Conservation (phyloP, 2,329 filamentous ascomycete species). For the Myriosclerotinia curreyana region DNA sequence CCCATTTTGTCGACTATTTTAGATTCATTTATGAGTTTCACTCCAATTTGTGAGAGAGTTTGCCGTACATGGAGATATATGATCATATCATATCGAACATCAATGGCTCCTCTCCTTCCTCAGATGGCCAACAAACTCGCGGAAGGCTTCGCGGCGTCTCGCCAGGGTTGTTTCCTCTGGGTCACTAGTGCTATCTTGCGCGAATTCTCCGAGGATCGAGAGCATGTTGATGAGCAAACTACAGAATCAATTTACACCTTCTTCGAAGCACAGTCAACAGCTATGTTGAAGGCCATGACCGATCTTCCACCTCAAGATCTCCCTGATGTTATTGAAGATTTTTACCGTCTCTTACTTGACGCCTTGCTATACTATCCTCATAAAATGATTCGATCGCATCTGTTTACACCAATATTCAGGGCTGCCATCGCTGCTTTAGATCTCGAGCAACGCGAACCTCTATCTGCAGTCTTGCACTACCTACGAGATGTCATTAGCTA, state of each 20-base stretch:
- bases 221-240: constrained; percentile 77
- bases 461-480: constrained; percentile 90
- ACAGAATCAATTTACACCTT: constrained; percentile 88
- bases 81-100: constrained; percentile 91
- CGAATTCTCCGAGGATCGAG: constrained; percentile 89
- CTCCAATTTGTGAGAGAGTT: constrained; percentile 87
- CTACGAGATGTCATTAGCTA: constrained; percentile 88
- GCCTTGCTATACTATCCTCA: constrained; percentile 90
- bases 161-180: constrained; percentile 98
- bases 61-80: constrained; percentile 96
- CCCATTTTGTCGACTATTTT: constrained; percentile 82
- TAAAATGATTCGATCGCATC: constrained; percentile 72
- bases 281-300: constrained; percentile 84
- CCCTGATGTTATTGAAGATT: constrained; percentile 64
- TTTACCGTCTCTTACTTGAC: constrained; percentile 89
- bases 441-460: constrained; percentile 85
- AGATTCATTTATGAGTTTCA: constrained; percentile 80
- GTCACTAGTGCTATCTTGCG: constrained; percentile 91
- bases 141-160: constrained; percentile 76
- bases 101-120: constrained; percentile 80
- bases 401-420: constrained; percentile 80
- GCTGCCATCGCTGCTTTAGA: constrained; percentile 83
- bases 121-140: constrained; percentile 86
- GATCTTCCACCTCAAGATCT: constrained; percentile 64
- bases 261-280: constrained; percentile 88